Conservation (phyloP, 2,329 filamentous ascomycete genomes). For the Cercospora nicotianae region DNA sequence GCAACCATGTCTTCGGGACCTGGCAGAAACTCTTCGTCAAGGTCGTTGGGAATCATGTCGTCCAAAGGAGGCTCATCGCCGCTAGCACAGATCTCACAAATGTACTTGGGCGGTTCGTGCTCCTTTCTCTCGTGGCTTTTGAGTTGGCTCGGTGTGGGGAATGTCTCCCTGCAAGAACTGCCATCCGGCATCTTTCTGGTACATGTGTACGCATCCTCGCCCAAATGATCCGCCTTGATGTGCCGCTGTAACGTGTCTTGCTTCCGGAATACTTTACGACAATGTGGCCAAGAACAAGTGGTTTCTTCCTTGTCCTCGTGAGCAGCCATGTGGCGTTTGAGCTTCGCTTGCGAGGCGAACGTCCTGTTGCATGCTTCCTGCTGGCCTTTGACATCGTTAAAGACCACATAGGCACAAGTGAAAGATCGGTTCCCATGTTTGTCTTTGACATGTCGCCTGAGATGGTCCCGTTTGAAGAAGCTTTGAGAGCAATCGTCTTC, state of each 20-base stretch:
- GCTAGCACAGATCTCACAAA: conserved; percentile 70
- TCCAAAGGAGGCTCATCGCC: conserved; percentile 15
- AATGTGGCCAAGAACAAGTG: conserved; percentile 56
- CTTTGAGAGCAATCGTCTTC: conserved; percentile 73
- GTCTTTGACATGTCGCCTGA: conserved; percentile 81
- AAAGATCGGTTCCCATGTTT: conserved; percentile 74
- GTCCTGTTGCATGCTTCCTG: conserved; percentile 69
- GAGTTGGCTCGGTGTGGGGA: conserved; percentile 70
- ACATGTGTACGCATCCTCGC: conserved; percentile 71
- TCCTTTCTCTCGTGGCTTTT: conserved; percentile 68
- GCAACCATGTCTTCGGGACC: conserved; percentile 22
- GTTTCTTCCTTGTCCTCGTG: conserved; percentile 69
- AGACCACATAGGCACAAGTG: conserved; percentile 59
- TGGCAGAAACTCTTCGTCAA: conserved; percentile 28
- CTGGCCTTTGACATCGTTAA: conserved; percentile 20
- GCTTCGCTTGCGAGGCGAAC: conserved; percentile 76
- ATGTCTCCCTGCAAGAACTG: conserved; percentile 64
- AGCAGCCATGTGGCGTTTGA: conserved; percentile 74
- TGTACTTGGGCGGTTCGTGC: conserved; percentile 68
- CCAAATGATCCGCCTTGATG: conserved; percentile 72
- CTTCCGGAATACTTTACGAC: conserved; percentile 83
- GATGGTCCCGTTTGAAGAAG: conserved; percentile 82
- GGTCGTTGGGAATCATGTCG: conserved; percentile 19
- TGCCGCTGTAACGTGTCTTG: conserved; percentile 83
- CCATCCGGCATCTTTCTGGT: conserved; percentile 54